Base-by-base conservation (phyloP, 495 filamentous ascomycete species). In the Glarea lozoyensis region DNA sequence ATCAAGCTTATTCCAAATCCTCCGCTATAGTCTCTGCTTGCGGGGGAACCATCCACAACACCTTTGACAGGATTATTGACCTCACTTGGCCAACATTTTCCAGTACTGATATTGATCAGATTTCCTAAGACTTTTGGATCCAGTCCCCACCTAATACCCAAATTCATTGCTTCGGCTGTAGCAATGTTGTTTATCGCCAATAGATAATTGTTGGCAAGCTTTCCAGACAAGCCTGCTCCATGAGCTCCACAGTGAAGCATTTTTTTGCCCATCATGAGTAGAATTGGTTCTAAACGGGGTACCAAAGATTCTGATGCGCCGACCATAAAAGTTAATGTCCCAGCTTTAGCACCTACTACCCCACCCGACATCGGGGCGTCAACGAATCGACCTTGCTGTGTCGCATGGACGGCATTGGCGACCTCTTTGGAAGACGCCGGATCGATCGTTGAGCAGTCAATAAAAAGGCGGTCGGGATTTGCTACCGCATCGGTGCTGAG, bases 171-270 rank as follows among this genome's bases (percentile, higher is more conserved):
- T 61, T 96, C 89, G 1, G 84, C 82, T 0, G 86, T 88, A 2
- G 86, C 89, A 50, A 96, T 89, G 55, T 94, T 96, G 60, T 86
- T 89, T 44, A 96, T 79, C 2, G 87, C 86, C 10, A 96, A 69
- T 29, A 94, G 77, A 57, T 94, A 94, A 56, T 96, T 96, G 61
- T 96, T 96, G 20, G 88, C 85, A 6, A 96, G 70, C 60, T 96
- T 96, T 10, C 79, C 87, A 2, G 82, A 79, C 0, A 96, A 69
- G 2, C 89, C 89, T 13, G 82, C 69, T 2, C 86, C 86, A 34
- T 88, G 87, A 0, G 69, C 68, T 0, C 89, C 89, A 47, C 88
- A 80, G 55, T 94, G 88, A 50, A 89, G 65, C 6, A 86, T 76
- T 15, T 79, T 81, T 51, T 80, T 79, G 12, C 89, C 89, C 88